A percentile compares a stretch with the other conserved stretches of the same genome.
phyloP scores from a whole-genome alignment of 2,329 filamentous ascomycete species.

The Fusarium kyushuense region DNA sequence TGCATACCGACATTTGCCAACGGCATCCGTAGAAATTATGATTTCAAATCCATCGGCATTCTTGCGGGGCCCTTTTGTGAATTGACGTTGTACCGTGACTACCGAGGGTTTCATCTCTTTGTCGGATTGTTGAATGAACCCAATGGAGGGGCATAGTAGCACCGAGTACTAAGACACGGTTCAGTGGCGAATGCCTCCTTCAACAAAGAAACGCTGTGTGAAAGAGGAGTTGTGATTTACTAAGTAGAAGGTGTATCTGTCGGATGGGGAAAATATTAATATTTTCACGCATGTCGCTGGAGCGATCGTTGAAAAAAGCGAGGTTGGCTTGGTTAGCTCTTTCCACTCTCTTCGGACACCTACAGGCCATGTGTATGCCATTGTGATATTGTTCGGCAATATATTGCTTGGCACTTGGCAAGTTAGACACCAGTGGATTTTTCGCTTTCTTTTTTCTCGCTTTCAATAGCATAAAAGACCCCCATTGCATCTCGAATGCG shows the following conservation, averaged over 20 bases:
- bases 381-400: conserved; percentile 28
- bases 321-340: conserved; percentile 16
- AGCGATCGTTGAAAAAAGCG: conserved; percentile 38
- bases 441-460: conserved; percentile 8
- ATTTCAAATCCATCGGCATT: conserved; percentile 5
- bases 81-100: conserved; percentile 9
- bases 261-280: conserved; percentile 27
- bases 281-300: conserved; percentile 29
- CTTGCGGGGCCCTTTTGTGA: conserved; percentile 9
- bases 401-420: conserved; percentile 29
- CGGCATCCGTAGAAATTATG: background rate
- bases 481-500: conserved; percentile 24
- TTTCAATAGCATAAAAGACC: conserved; percentile 1
- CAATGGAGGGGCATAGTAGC: conserved; percentile 26
- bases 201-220: conserved; percentile 30
- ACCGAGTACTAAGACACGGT: conserved; percentile 26
- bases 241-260: conserved; percentile 21
- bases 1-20: background rate
- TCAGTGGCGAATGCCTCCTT: conserved; percentile 19
- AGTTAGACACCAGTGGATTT: conserved; percentile 26
- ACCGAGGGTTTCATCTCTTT: conserved; percentile 3
- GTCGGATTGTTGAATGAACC: conserved; percentile 9
- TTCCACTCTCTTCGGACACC: background rate
- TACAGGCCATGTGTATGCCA: conserved; percentile 10
- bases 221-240: conserved; percentile 24